These are phyloP conservation scores for Daldinia concentrica DNA, from an alignment of 495 filamentous ascomycete species.

Conservation along the genomic window DNA sequence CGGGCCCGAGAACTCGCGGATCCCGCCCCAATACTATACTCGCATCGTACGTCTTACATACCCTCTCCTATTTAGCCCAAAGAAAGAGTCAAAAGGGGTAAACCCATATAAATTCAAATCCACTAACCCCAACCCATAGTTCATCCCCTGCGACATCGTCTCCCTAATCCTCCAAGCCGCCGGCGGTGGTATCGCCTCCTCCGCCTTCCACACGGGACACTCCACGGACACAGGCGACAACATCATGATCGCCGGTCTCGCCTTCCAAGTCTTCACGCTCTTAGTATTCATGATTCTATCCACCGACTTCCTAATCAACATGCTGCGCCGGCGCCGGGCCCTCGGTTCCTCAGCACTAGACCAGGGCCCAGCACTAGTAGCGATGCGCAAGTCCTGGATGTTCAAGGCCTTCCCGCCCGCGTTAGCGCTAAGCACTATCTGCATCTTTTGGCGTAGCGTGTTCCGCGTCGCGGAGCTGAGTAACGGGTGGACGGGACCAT, in stretches of 20 bases:
- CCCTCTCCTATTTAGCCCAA: slow-evolving; percentile 38
- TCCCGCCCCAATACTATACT: slow-evolving; percentile 64
- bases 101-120: background rate
- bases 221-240: slow-evolving; percentile 59
- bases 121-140: slow-evolving; percentile 35
- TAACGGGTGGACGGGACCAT: slow-evolving; percentile 65
- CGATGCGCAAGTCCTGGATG: slow-evolving; percentile 39
- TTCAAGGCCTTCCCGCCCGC: slow-evolving; percentile 54
- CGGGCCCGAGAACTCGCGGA: slow-evolving; percentile 68
- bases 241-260: slow-evolving; percentile 73
- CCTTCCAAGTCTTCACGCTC: slow-evolving; percentile 64
- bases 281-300: slow-evolving; percentile 57
- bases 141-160: slow-evolving; percentile 70
- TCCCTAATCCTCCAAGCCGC: slow-evolving; percentile 70
- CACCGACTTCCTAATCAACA: slow-evolving; percentile 54
- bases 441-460: slow-evolving; percentile 69
- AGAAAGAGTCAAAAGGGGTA: background rate
- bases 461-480: slow-evolving; percentile 73
- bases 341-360: background rate
- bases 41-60: slow-evolving; percentile 48
- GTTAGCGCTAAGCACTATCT: slow-evolving; percentile 61
- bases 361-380: slow-evolving; percentile 24
- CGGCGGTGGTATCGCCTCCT: slow-evolving; percentile 68
- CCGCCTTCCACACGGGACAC: slow-evolving; percentile 52
- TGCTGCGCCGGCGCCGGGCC: slow-evolving; percentile 24